Evolutionary conservation across 352 stramenopile genomes (phyloP).

Genomic region (Thalassiosira delicatula): DNA sequence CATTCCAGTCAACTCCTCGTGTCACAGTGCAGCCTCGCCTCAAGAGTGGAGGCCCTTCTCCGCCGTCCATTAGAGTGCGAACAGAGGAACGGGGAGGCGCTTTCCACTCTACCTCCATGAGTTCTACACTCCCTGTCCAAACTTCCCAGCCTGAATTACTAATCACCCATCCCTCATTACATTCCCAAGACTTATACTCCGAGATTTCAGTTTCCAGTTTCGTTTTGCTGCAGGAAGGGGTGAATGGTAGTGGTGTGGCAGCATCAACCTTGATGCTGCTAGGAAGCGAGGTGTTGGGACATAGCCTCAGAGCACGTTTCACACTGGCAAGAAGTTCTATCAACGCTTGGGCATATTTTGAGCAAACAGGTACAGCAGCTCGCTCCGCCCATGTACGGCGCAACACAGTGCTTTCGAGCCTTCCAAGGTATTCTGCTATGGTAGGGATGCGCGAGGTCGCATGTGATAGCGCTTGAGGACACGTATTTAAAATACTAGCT

Average conservation of each 20-base stretch:
- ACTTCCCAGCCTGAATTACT: conserved; percentile 76
- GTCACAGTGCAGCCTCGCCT: conserved; percentile 77
- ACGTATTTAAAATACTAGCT: conserved; percentile 78
- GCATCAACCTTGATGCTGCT: conserved; percentile 70
- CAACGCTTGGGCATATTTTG: conserved; percentile 82
- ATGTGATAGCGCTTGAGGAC: conserved; percentile 57
- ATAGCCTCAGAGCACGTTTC: conserved; percentile 58
- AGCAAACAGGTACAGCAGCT: conserved; percentile 81
- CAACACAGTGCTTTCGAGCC: conserved; percentile 74
- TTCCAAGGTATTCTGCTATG: conserved; percentile 68
- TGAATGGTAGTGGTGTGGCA: conserved; percentile 70
- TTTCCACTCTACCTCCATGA: conserved; percentile 80
- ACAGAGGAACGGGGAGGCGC: conserved; percentile 72
- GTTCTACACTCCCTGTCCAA: conserved; percentile 76
- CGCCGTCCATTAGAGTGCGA: conserved; percentile 82
- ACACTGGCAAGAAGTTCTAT: conserved; percentile 82
- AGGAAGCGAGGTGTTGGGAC: conserved; percentile 20
- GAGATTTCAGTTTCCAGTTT: neutral
- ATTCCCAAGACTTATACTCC: conserved; percentile 72
- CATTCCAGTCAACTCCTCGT: conserved; percentile 77
- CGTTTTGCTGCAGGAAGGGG: conserved; percentile 6
- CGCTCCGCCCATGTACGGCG: conserved; percentile 83
- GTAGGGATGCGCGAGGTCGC: conserved; percentile 60
- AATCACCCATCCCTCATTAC: conserved; percentile 74
- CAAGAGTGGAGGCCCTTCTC: conserved; percentile 83